A percentile compares a stretch with the other conserved stretches of the same genome.
Evolutionary conservation across 2,329 filamentous ascomycete genomes (phyloP).

Genomic region (Elsinoe necatrix): DNA sequence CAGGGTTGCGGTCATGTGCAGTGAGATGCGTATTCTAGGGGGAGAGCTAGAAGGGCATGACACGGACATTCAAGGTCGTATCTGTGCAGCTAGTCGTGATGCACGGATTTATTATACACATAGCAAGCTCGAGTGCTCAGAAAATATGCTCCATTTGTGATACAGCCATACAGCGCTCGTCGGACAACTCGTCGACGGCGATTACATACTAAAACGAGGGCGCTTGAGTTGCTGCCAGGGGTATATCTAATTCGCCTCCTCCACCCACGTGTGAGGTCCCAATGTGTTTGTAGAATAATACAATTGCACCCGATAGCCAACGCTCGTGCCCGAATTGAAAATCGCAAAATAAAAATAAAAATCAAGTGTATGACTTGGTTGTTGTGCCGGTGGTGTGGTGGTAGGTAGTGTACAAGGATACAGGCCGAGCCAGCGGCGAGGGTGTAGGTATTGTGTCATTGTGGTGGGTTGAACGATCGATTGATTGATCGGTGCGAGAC

Average conservation of each 20-base stretch:
- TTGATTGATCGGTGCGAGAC: background rate
- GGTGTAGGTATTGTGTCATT: background rate
- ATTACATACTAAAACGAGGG: constrained; percentile 3
- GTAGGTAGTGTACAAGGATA: constrained; percentile 7
- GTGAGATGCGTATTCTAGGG: background rate
- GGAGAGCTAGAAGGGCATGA: background rate
- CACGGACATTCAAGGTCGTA: background rate
- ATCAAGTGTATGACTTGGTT: background rate
- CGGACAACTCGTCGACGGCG: background rate
- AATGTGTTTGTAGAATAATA: background rate
- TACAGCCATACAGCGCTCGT: background rate
- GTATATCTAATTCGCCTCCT: constrained; percentile 10
- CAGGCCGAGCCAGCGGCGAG: constrained; percentile 8
- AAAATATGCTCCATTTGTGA: background rate
- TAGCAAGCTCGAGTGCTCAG: background rate
- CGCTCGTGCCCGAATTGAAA: constrained; percentile 2
- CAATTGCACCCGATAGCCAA: constrained; percentile 5
- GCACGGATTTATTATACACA: background rate
- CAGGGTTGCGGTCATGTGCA: background rate
- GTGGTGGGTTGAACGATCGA: no score
- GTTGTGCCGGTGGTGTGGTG: background rate
- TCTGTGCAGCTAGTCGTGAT: background rate
- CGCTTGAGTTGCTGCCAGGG: constrained; percentile 12
- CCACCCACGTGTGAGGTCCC: constrained; percentile 1
- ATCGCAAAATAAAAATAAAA: no score